These are phyloP conservation scores for Cronartium quercuum DNA, from an alignment of 1,284 basidiomycete genomes.

Conservation along the genomic window DNA sequence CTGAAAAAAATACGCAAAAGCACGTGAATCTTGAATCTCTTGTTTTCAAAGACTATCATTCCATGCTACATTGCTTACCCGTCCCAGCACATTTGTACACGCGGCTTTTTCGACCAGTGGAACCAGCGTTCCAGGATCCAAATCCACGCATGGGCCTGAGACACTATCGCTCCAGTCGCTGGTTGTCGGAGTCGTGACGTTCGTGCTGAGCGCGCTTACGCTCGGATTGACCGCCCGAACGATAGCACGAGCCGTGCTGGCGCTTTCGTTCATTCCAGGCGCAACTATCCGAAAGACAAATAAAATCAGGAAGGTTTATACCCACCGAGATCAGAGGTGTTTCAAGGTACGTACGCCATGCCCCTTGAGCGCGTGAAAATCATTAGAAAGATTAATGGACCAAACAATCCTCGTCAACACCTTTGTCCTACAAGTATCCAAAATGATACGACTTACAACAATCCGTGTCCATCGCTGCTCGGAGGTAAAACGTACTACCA, in stretches of 20 bases:
- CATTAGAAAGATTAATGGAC: neutral
- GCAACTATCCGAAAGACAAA: neutral
- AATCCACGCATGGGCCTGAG: neutral
- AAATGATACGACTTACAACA: slow-evolving; percentile 29
- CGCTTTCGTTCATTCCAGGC: slow-evolving; percentile 1
- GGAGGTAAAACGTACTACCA: slow-evolving; percentile 23
- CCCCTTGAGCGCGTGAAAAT: neutral
- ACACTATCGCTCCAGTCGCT: neutral
- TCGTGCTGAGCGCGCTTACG: neutral
- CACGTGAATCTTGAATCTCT: too few species aligned
- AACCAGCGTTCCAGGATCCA: slow-evolving; percentile 12
- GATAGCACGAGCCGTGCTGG: neutral
- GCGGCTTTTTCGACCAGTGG: slow-evolving; percentile 12
- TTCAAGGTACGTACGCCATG: neutral
- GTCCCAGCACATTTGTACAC: slow-evolving; percentile 27
- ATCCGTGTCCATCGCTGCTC: slow-evolving; percentile 31
- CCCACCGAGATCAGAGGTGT: neutral
- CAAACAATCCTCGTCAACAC: neutral
- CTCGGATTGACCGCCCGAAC: neutral
- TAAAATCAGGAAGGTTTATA: neutral
- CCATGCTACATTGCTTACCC: neutral
- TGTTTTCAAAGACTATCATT: too few species aligned
- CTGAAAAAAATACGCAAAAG: slow-evolving; percentile 7
- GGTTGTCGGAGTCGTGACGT: neutral
- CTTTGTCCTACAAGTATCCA: too few species aligned